Evolutionary conservation across 257 asterid species (phyloP), one percentile per base, ranked within the genome.

Genomic region (Coffea eugenioides): DNA sequence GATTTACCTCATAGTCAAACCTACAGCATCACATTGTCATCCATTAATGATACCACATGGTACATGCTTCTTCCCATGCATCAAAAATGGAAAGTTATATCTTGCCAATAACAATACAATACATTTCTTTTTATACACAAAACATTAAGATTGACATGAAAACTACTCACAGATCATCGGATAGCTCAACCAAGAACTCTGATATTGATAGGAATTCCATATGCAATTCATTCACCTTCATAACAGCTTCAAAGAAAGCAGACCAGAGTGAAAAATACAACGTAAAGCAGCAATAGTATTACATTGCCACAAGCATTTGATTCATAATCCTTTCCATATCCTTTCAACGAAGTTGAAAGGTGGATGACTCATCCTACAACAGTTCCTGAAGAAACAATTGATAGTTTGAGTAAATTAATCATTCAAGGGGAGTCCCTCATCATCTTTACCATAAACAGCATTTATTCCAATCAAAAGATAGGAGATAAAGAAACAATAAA

Each of bases 1-100:
- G 80, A 85, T 90, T 84, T 79, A 90, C 99, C 97, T 96, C 99
- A 71, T 96, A 94, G 82, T 94, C 99, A 83, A 92, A 96, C 88
- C 99, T 94, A 88, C 74, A 71, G 80, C 81, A 81, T 77, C 76
- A 85, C 75, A 54, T 78, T 61, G 64, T 71, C 78, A 85, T 81
- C 87, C 84, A 82, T 84, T 81, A 82, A 68, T 65, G 82, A 84
- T 54, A 76, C 76, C 27, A 80, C 82, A 76, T 49, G 67, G 57
- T 34, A 80, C 75, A 83, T 77, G 80, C 86, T 82, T 83, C 86
- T 84, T 34, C 84, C 79, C 88, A 82, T 85, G 86, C 87, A 85
- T 57, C 69, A 82, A 77, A 84, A 83, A 82, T 59, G 68, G 61
- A 59, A 65, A 69, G 18, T 65, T 34, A n/a, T 27, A 41, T 69